A percentile compares a stretch with the other conserved stretches of the same genome.
phyloP scores from a whole-genome alignment of 2,329 filamentous ascomycete genomes.

The Thelonectria discophora region DNA sequence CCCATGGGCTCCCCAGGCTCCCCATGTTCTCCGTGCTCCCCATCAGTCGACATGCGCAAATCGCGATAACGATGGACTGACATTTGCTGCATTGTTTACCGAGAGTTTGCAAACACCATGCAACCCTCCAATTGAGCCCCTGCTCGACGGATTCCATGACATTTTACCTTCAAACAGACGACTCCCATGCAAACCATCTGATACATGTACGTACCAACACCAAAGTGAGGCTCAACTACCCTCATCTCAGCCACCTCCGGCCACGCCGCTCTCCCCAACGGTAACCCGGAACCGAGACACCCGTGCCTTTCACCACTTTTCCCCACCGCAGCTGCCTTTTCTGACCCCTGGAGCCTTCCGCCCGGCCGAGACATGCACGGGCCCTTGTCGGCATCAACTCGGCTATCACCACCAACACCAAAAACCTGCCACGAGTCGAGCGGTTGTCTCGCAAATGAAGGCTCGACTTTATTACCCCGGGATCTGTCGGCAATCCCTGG shows the following conservation, averaged over 20 bases:
- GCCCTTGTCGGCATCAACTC: constrained; percentile 42
- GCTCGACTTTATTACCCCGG: constrained; percentile 29
- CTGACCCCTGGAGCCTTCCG: constrained; percentile 32
- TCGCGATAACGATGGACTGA: constrained; percentile 10
- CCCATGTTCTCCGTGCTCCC: too few species aligned
- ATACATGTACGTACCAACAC: constrained; percentile 1
- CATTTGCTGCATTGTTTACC: background rate
- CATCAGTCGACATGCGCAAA: background rate
- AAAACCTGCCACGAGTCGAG: background rate
- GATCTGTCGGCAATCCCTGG: constrained; percentile 32
- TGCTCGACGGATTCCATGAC: background rate
- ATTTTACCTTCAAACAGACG: background rate
- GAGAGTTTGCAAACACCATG: too few species aligned
- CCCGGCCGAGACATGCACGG: constrained; percentile 41
- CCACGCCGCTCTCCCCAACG: constrained; percentile 25
- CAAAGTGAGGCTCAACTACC: constrained; percentile 5
- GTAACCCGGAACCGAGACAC: constrained; percentile 27
- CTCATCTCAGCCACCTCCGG: constrained; percentile 27
- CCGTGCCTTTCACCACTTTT: constrained; percentile 13
- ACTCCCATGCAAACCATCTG: background rate
- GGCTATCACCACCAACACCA: constrained; percentile 33
- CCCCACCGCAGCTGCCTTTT: constrained; percentile 25
- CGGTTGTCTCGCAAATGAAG: background rate
- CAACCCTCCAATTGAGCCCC: background rate
- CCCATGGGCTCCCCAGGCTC: background rate